Conservation (phyloP, 1,284 basidiomycete species). For the Ganoderma sp. region DNA sequence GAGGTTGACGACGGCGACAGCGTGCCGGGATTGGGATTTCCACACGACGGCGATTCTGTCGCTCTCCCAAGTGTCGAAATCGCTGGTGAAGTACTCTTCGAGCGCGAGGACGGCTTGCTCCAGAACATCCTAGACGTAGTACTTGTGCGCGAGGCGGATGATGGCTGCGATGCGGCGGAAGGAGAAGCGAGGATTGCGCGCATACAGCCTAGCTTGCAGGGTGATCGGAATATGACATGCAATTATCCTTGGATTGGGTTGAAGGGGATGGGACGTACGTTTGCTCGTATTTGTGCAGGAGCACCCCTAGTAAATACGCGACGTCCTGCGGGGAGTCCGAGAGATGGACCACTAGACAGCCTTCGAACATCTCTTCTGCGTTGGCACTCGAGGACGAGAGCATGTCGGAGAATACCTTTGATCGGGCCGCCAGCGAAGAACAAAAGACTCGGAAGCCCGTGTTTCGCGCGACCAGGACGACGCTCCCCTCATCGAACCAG, state of each 20-base stretch:
- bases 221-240: too few species aligned
- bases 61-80: not conserved
- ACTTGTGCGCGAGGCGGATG: slow-evolving; percentile 8
- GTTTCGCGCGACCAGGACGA: slow-evolving; percentile 27
- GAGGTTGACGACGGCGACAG: slow-evolving; percentile 16
- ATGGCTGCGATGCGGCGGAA: not conserved
- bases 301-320: slow-evolving; percentile 6
- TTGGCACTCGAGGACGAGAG: slow-evolving; percentile 27
- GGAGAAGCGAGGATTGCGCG: not conserved
- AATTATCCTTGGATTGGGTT: too few species aligned
- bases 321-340: slow-evolving; percentile 23
- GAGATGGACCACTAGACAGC: slow-evolving; percentile 26
- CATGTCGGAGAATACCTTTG: slow-evolving; percentile 27
- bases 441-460: slow-evolving; percentile 27
- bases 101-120: not conserved
- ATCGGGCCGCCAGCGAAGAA: slow-evolving; percentile 27
- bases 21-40: not conserved
- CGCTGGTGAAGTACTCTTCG: not conserved
- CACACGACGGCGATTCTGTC: too few species aligned
- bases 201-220: too few species aligned
- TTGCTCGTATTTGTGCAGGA: not conserved
- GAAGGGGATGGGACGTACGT: not conserved
- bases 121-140: not conserved
- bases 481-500: slow-evolving; percentile 30
- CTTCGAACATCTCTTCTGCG: slow-evolving; percentile 17